Evolutionary conservation across 805 yeast genomes (phyloP), one percentile per base, ranked within the genome.

Genomic region (Candida oleophila): DNA sequence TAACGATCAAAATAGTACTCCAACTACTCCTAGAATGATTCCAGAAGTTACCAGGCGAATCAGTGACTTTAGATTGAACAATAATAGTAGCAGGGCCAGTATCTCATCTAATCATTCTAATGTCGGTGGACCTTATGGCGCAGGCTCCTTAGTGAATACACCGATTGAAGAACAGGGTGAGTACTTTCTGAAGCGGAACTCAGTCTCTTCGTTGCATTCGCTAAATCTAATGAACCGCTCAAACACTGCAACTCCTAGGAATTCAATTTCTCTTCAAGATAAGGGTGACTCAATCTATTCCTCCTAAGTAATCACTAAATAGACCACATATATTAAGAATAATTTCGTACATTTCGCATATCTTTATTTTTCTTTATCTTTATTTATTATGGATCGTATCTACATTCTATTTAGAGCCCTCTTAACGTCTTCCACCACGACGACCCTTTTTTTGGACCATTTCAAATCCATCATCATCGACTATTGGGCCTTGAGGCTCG

Each of bases 401-500:
- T 25, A 25, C 30, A 25, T 11, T 25, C 30, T 25, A 25, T 25
- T 5, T 25, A 25, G 9, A 25, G 16, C n/a, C 11, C 5, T 3
- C 22, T 45, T 50, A 53, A 32, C 74, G 66, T 63, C 77, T 76
- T 63, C 77, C 75, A 5, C 57, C 15, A 43, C 65, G 53, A n/a
- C 43, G 45, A 12, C 87, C 83, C 59, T 81, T 83, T 59, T 80
- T 83, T 57, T 83, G 89, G 3, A 92, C 97, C 50, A 89, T 66
- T 56, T 90, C 94, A 60, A 92, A 92, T 1, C 98, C 99, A 61
- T 92, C 98, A 30, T 92, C 98, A 61, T 92, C 98, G 7, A 92
- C 76, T 8, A 86, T 61, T 1, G 96, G 96, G 9, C 76, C 87
- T 16, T 49, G 49, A 16, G 66, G 66, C 34, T 52, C 50, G 32